Evolutionary conservation across 495 filamentous ascomycete species (phyloP).

Genomic region (Podospora sp.): DNA sequence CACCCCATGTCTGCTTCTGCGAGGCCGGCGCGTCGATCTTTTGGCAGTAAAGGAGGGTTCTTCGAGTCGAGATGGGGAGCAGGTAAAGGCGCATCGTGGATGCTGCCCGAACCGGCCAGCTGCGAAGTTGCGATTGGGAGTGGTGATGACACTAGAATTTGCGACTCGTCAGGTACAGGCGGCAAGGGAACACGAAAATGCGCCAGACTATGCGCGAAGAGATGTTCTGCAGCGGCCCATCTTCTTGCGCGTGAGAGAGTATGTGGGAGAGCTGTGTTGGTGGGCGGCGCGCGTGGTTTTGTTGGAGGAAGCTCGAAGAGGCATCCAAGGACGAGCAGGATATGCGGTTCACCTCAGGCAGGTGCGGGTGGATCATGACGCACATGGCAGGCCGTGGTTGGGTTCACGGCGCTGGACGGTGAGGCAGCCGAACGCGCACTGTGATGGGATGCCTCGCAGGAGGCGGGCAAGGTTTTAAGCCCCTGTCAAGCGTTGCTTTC

Average conservation of each 20-base stretch:
- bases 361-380: slow-evolving; percentile 1
- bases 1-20: slow-evolving; percentile 56
- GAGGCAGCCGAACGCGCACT: slow-evolving; percentile 18
- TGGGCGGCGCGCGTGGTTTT: not conserved
- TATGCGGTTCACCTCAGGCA: not conserved
- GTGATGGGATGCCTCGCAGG: slow-evolving; percentile 10
- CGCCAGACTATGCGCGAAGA: not conserved
- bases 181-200: not conserved
- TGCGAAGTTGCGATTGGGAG: not conserved
- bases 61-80: slow-evolving; percentile 87
- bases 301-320: not conserved
- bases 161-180: not conserved
- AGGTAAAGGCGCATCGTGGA: slow-evolving; percentile 88
- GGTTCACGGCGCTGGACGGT: not conserved
- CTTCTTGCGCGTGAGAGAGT: not conserved
- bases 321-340: not conserved
- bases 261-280: not conserved
- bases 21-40: slow-evolving; percentile 56
- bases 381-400: slow-evolving; percentile 11
- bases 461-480: not conserved
- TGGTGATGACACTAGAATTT: not conserved
- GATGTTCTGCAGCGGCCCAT: not conserved
- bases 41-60: slow-evolving; percentile 92
- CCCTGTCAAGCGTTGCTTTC: slow-evolving; percentile 10
- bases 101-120: not conserved